These are phyloP conservation scores for Diaporthe ampelina DNA, from an alignment of 2,329 filamentous ascomycete species.

Conservation along the genomic window DNA sequence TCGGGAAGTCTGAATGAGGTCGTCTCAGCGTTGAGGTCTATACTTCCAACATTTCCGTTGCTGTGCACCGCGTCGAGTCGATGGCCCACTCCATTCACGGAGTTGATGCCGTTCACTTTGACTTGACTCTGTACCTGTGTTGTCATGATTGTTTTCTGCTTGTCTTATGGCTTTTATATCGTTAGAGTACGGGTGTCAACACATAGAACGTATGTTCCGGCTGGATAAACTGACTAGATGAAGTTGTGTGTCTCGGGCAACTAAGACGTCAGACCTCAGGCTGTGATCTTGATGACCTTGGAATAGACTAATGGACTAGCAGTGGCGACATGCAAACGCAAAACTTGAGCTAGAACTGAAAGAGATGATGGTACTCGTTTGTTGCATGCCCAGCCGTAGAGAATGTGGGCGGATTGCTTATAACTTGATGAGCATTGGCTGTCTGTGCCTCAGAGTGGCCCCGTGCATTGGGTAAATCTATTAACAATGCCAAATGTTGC, in stretches of 20 bases:
- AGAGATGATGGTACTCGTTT: slow-evolving; percentile 29
- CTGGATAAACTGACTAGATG: neutral
- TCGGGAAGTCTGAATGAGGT: slow-evolving; percentile 41
- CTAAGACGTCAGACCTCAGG: neutral
- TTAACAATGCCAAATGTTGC: slow-evolving; percentile 15
- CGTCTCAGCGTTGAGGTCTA: slow-evolving; percentile 10
- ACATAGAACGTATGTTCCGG: neutral
- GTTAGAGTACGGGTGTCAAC: neutral
- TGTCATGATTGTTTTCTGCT: neutral
- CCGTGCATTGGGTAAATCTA: slow-evolving; percentile 17
- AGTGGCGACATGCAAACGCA: neutral
- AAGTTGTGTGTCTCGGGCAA: neutral
- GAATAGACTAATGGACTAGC: neutral
- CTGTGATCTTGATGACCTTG: neutral
- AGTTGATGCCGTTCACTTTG: slow-evolving; percentile 17
- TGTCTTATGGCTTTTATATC: neutral
- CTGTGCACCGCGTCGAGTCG: neutral
- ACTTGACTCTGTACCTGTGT: slow-evolving; percentile 23
- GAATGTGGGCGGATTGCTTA: slow-evolving; percentile 5
- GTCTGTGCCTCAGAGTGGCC: neutral
- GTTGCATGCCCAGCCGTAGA: neutral
- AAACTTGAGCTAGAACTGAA: slow-evolving; percentile 3
- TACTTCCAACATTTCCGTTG: neutral
- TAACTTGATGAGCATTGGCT: slow-evolving; percentile 9
- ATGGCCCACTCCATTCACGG: slow-evolving; percentile 6